Conservation (phyloP, 164 flowering plant species). For the Houttuynia cordata region DNA sequence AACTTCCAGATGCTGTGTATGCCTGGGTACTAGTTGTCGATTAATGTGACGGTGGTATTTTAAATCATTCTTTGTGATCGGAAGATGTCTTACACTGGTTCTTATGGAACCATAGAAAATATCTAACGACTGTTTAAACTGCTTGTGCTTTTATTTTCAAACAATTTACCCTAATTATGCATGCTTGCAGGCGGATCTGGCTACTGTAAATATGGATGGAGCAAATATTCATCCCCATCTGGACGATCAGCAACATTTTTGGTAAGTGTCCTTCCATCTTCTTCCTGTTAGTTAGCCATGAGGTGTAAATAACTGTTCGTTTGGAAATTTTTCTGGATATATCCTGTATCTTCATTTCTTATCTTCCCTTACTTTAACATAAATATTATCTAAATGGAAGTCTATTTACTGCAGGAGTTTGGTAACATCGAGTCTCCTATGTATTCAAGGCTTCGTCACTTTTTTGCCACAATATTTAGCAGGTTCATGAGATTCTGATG, state of each 20-base stretch:
- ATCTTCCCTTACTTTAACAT: no score
- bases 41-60: background rate
- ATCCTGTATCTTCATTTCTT: background rate
- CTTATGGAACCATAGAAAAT: background rate
- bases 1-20: background rate
- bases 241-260: constrained; percentile 75
- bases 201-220: constrained; percentile 96
- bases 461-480: constrained; percentile 60
- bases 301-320: background rate
- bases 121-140: background rate
- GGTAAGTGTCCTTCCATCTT: constrained; percentile 32
- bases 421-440: constrained; percentile 86
- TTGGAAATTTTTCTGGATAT: background rate
- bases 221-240: constrained; percentile 65
- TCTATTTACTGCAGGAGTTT: constrained; percentile 57
- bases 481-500: constrained; percentile 23
- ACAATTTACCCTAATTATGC: background rate
- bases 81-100: background rate
- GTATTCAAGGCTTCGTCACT: constrained; percentile 64
- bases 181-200: constrained; percentile 76
- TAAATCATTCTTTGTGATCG: background rate
- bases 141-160: background rate
- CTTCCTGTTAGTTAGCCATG: background rate
- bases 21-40: background rate
- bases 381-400: background rate